Percentiles rank a stretch among this genome's conserved stretches.
Evolutionary conservation across 257 asterid genomes (phyloP).

Genomic region (Paulownia fortunei): DNA sequence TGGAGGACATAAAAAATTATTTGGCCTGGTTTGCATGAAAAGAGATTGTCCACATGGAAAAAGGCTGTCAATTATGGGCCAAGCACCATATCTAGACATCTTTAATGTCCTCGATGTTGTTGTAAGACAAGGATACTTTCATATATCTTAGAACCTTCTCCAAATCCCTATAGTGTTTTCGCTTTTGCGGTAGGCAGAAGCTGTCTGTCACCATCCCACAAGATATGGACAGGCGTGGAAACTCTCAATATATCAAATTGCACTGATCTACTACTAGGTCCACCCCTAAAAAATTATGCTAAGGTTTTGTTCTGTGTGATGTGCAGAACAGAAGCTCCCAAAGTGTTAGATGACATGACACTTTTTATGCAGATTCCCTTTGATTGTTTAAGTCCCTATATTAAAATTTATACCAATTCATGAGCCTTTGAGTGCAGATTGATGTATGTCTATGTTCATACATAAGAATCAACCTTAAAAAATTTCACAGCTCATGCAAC

Average conservation of each 20-base stretch:
- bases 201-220: background rate
- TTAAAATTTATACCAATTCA: background rate
- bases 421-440: background rate
- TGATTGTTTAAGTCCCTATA: background rate
- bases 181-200: background rate
- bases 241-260: background rate
- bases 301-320: slow-evolving; percentile 10
- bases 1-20: slow-evolving; percentile 1
- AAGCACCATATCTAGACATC: slow-evolving; percentile 3
- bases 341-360: background rate
- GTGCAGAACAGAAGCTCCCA: slow-evolving; percentile 2
- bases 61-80: slow-evolving; percentile 3
- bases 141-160: background rate
- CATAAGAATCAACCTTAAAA: background rate
- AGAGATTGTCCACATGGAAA: slow-evolving; percentile 23
- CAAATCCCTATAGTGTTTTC: background rate
- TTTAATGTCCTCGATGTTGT: background rate
- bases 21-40: slow-evolving; percentile 19
- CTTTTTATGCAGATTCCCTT: background rate
- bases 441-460: background rate
- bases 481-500: background rate
- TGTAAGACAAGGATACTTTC: background rate
- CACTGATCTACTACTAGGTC: background rate
- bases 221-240: slow-evolving; percentile 16
- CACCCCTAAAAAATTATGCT: background rate